phyloP scores from a whole-genome alignment of 2,329 filamentous ascomycete species.

The Aspergillus aculeatinus region DNA sequence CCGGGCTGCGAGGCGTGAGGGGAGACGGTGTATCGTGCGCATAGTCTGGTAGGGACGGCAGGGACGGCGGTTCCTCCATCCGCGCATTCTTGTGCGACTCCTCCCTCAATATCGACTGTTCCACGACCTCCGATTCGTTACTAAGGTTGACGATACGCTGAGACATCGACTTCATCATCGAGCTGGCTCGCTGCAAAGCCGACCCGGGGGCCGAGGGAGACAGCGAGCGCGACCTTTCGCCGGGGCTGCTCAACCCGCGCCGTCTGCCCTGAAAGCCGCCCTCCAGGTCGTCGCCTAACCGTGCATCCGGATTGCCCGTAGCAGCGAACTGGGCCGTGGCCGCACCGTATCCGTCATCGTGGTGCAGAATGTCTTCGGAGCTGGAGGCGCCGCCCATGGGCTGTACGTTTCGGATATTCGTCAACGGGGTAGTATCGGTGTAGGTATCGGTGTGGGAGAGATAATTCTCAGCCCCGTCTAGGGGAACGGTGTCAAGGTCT shows the following conservation, averaged over 20 bases:
- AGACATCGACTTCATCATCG: slow-evolving; percentile 82
- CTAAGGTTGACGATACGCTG: slow-evolving; percentile 97
- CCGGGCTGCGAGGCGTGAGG: slow-evolving; percentile 35
- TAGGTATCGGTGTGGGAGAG: slow-evolving; percentile 53
- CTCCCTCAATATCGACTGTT: slow-evolving; percentile 66
- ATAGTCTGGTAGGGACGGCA: slow-evolving; percentile 50
- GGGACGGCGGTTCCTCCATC: slow-evolving; percentile 52
- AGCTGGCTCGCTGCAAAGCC: slow-evolving; percentile 68
- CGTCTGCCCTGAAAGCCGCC: slow-evolving; percentile 53
- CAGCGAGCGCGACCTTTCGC: slow-evolving; percentile 53
- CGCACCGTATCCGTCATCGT: slow-evolving; percentile 52
- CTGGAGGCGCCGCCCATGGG: slow-evolving; percentile 55
- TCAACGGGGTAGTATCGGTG: slow-evolving; percentile 60
- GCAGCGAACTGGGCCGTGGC: slow-evolving; percentile 55
- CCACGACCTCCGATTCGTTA: slow-evolving; percentile 81
- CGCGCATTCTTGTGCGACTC: slow-evolving; percentile 51
- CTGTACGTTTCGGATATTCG: slow-evolving; percentile 55
- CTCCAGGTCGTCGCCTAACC: slow-evolving; percentile 66
- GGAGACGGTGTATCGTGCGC: slow-evolving; percentile 43
- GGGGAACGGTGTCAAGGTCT: slow-evolving; percentile 30
- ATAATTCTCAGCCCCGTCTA: slow-evolving; percentile 52
- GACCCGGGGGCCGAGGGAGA: slow-evolving; percentile 61
- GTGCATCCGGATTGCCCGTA: slow-evolving; percentile 43
- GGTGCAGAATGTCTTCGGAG: slow-evolving; percentile 37
- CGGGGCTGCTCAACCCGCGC: slow-evolving; percentile 54